These are phyloP conservation scores for Hymenoscyphus fraxineus DNA, from an alignment of 2,329 filamentous ascomycete species.

Conservation along the genomic window DNA sequence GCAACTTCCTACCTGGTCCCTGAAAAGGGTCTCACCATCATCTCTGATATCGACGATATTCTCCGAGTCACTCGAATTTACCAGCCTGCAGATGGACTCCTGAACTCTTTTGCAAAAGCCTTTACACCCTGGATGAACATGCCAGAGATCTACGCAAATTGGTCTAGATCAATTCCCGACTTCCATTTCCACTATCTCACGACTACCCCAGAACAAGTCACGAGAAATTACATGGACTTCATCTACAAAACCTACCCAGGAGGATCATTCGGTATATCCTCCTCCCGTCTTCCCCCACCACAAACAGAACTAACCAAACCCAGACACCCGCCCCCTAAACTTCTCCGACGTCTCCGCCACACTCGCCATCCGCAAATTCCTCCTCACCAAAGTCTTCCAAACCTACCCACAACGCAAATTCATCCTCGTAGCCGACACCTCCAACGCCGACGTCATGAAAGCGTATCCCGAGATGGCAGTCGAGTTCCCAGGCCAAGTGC, in stretches of 20 bases:
- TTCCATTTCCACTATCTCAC: conserved; percentile 80
- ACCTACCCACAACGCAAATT: conserved; percentile 74
- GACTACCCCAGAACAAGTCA: conserved; percentile 74
- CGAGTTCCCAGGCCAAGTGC: conserved; percentile 66
- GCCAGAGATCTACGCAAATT: conserved; percentile 74
- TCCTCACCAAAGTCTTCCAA: conserved; percentile 68
- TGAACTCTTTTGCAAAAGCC: conserved; percentile 71
- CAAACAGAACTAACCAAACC: not conserved
- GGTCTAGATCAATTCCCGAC: conserved; percentile 62
- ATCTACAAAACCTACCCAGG: conserved; percentile 76
- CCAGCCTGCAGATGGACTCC: conserved; percentile 66
- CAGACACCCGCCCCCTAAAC: conserved; percentile 71
- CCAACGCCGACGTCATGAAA: conserved; percentile 72
- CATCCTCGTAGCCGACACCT: conserved; percentile 71
- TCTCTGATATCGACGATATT: conserved; percentile 79
- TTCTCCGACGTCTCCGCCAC: conserved; percentile 73
- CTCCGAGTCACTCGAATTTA: conserved; percentile 80
- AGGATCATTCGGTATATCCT: conserved; percentile 46
- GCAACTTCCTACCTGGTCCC: conserved; percentile 75
- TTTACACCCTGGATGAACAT: conserved; percentile 75
- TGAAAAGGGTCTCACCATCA: conserved; percentile 62
- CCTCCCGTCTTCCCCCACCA: not conserved
- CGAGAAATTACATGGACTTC: conserved; percentile 74
- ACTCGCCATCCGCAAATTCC: conserved; percentile 64
- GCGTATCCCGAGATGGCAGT: conserved; percentile 58